Base-by-base conservation (phyloP, 768 basidiomycete genomes). In the Chalciporus pseudorubinellus region DNA sequence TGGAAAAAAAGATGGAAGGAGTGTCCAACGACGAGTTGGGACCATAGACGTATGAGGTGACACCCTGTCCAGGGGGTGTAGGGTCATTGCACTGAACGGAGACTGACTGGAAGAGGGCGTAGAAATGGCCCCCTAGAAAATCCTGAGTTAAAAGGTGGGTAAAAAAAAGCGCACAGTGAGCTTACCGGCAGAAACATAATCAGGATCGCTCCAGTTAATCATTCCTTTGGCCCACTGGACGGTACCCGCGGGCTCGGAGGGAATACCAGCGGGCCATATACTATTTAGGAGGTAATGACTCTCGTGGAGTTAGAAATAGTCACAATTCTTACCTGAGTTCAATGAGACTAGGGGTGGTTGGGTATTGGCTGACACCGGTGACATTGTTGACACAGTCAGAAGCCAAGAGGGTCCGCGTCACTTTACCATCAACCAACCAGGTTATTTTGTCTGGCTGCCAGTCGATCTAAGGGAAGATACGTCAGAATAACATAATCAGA, bases 261-360 rank as follows among this genome's bases (percentile, higher is more conserved):
- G 50, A 61, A 89, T 84, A 28, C 91, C 92, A 6, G 87, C 86
- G n/a, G 90, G 86, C 90, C 91, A 93, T 47, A 93, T 58, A 54
- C 86, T 75, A 45, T 28, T 28, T 4, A 20, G 29, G n/a, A 8
- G 2, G 6, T 28, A 6, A 20, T 61, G 12, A 68, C 38, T 13
- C 39, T 50, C 50, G 5, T 28, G 14, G 2, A 20, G 22, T 33
- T 6, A 0, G 1, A 13, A 20, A 3, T 19, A 41, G 43, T 19
- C 10, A 28, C 6, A 10, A 11, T n/a, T 0, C 74, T 21, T 65
- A 86, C 87, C 85, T 88, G 50, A 94, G 67, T 68, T 94, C 89
- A 39, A 94, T 77, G 39, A 89, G 83, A 28, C 89, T 80, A 3
- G 92, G 91, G 3, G 91, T 92, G 50, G 70, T 79, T 8, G 92